These are phyloP conservation scores for Kodamaea suecica DNA, from an alignment of 1,139 yeast species.

Conservation along the genomic window DNA sequence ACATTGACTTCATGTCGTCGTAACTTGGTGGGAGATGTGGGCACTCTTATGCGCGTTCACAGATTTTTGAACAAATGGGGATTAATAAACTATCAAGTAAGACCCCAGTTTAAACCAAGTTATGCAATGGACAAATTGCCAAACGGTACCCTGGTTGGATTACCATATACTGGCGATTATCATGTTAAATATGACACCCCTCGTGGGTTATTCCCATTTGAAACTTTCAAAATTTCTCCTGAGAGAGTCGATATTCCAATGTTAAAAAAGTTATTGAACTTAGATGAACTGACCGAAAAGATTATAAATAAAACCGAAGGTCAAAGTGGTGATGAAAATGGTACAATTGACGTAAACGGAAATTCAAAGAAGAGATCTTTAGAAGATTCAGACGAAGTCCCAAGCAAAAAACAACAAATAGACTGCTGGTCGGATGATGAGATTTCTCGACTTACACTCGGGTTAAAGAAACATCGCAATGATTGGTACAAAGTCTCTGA, in stretches of 20 bases:
- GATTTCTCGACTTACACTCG: conserved; percentile 55
- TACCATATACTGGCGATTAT: conserved; percentile 68
- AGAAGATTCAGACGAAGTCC: conserved; percentile 3
- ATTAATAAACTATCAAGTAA: conserved; percentile 86
- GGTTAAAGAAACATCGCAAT: conserved; percentile 54
- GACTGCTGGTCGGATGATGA: conserved; percentile 69
- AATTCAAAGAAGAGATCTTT: conserved; percentile 9
- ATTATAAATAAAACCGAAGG: not conserved
- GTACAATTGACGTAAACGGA: conserved; percentile 1
- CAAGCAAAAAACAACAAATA: conserved; percentile 37
- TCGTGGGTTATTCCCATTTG: conserved; percentile 90
- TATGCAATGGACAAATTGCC: conserved; percentile 59
- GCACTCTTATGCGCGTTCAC: conserved; percentile 86
- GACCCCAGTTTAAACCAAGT: conserved; percentile 64
- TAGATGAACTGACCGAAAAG: conserved; percentile 5
- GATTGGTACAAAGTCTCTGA: conserved; percentile 79
- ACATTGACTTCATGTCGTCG: conserved; percentile 94
- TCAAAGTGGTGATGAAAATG: conserved; percentile 1
- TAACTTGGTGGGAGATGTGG: conserved; percentile 93
- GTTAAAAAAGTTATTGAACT: conserved; percentile 48
- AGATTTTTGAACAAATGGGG: conserved; percentile 96
- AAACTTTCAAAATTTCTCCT: conserved; percentile 62
- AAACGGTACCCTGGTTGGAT: conserved; percentile 43
- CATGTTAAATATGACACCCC: conserved; percentile 83
- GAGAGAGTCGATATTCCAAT: conserved; percentile 54